Base-by-base conservation (phyloP, 2,329 filamentous ascomycete genomes). In the Diplodia mutila region DNA sequence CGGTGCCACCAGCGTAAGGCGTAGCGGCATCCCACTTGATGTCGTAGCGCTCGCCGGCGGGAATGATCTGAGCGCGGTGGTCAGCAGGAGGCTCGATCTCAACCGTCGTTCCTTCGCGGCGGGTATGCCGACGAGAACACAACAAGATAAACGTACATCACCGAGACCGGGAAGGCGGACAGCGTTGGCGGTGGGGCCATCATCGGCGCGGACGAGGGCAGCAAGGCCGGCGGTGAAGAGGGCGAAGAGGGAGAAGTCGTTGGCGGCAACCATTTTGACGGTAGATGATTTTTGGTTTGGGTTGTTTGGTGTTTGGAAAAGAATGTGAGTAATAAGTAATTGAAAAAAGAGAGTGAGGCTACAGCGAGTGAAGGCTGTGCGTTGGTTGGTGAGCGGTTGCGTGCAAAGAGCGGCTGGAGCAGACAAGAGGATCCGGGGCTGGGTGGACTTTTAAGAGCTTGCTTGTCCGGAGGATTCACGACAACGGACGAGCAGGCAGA, bases 1-100 rank as follows among this genome's bases (percentile, higher is more conserved):
- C 80, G 49, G 79, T 82, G 73, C 81, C 82, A 23, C 61, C 61
- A 3, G 67, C 29, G 66, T 67, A 67, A 66, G 75, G 67, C 66
- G 82, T 82, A 71, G 79, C 82, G 59, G 83, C 79, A 69, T 80
- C 70, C 88, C 88, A 90, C 70, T 81, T 86, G 82, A 89, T 86
- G 73, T 79, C 82, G 83, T 81, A 89, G 67, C 80, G 73, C 76
- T 82, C 74, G 76, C 86, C 86, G 69, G 78, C 86, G n/a, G 84
- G 83, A 66, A 89, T 85, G 65, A 83, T 75, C 75, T 79, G 70
- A 21, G 61, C 25, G 53, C 51, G 27, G 16, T 49, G 39, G 66
- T 67, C 39, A 67, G 66, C 37, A 52, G 51, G 59, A 25, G 57
- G 54, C 23, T 53, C 54, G 32, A 27, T 42, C 54, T 5, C 54